phyloP scores from a whole-genome alignment of 257 asterid genomes.

The Fraxinus anomala region DNA sequence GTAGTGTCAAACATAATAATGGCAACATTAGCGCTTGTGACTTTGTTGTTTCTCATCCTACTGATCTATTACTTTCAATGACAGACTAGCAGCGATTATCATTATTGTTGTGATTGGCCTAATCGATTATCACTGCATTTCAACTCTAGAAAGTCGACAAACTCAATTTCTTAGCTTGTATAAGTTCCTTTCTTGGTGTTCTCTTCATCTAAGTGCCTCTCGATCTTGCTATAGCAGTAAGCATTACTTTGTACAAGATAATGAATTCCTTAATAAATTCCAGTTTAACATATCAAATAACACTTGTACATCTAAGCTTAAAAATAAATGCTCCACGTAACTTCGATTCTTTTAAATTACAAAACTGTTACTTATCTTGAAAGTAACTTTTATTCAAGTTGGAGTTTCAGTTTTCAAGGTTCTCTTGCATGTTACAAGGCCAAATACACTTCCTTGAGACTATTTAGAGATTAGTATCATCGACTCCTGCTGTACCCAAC shows the following conservation, averaged over 20 bases:
- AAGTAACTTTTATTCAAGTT: conserved; percentile 39
- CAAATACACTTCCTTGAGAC: conserved; percentile 41
- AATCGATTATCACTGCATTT: conserved; percentile 72
- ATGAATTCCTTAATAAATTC: background rate
- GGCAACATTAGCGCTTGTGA: conserved; percentile 78
- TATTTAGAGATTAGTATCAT: background rate
- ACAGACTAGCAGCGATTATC: conserved; percentile 77
- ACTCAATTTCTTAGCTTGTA: conserved; percentile 80
- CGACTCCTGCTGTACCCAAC: background rate
- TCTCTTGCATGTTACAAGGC: conserved; percentile 82
- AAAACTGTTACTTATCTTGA: no score
- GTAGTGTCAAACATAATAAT: conserved; percentile 79
- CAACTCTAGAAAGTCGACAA: conserved; percentile 89
- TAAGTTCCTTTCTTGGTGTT: conserved; percentile 81
- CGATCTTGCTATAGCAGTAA: conserved; percentile 88
- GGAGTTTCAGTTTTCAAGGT: conserved; percentile 94
- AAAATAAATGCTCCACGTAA: background rate
- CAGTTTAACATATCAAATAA: background rate
- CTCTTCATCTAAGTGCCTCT: conserved; percentile 92
- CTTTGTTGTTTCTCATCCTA: conserved; percentile 84
- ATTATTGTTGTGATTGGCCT: conserved; percentile 87
- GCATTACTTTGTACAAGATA: conserved; percentile 16
- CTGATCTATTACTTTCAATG: conserved; percentile 77
- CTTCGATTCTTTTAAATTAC: background rate
- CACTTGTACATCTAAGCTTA: background rate